Conservation (phyloP, 805 yeast species). For the Yamadazyma philogaea region DNA sequence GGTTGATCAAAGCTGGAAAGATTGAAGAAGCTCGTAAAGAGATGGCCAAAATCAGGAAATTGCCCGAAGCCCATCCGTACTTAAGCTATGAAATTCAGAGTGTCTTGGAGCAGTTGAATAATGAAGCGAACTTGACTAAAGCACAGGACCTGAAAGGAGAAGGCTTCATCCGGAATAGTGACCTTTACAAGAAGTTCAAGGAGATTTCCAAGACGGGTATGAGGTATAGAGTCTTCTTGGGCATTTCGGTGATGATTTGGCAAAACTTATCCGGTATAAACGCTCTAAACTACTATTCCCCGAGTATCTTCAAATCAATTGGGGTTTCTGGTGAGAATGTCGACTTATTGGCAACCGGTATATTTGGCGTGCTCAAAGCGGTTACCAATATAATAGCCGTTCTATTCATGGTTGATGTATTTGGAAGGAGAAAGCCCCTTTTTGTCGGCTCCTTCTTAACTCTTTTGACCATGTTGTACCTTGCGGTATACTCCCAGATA, state of each 20-base stretch:
- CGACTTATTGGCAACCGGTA: slow-evolving; percentile 7
- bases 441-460: slow-evolving; percentile 47
- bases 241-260: slow-evolving; percentile 7
- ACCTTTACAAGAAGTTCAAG: slow-evolving; percentile 1
- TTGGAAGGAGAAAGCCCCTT: slow-evolving; percentile 77
- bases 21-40: slow-evolving; percentile 53
- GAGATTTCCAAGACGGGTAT: slow-evolving; percentile 4
- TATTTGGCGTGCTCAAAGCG: slow-evolving; percentile 5
- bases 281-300: slow-evolving; percentile 56
- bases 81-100: slow-evolving; percentile 6
- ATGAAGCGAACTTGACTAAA: slow-evolving; percentile 1
- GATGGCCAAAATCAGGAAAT: slow-evolving; percentile 38
- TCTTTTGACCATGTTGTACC: slow-evolving; percentile 3
- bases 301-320: slow-evolving; percentile 50
- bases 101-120: slow-evolving; percentile 4
- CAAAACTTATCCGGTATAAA: slow-evolving; percentile 9
- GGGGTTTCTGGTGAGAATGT: slow-evolving; percentile 5
- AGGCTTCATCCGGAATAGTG: background rate
- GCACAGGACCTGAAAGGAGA: background rate
- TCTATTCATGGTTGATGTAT: slow-evolving; percentile 61
- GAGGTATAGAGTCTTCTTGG: slow-evolving; percentile 4
- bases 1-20: slow-evolving; percentile 60
- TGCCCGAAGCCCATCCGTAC: slow-evolving; percentile 5
- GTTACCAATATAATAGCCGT: slow-evolving; percentile 84
- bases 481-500: slow-evolving; percentile 30